A percentile compares a stretch with the other conserved stretches of the same genome.
Evolutionary conservation across 2,329 filamentous ascomycete genomes (phyloP).

Genomic region (Diaporthe sp.): DNA sequence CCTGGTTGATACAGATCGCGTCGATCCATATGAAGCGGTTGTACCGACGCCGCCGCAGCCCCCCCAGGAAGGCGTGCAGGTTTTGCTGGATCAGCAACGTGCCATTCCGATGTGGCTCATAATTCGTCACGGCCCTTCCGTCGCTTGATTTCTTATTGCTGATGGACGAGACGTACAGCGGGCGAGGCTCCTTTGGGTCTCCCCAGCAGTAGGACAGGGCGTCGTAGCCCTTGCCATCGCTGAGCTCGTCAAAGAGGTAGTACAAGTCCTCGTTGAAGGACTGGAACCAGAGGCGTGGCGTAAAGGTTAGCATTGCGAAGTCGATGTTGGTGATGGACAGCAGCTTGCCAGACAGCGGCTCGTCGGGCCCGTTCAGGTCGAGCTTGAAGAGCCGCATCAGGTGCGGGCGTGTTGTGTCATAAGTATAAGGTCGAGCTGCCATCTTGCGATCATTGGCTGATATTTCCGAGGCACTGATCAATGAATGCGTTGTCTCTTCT

Average conservation of each 20-base stretch:
- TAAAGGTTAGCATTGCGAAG: neutral
- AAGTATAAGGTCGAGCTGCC: neutral
- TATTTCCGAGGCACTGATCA: neutral
- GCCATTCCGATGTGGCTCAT: neutral
- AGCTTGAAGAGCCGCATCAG: neutral
- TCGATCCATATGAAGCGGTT: neutral
- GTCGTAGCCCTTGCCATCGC: neutral
- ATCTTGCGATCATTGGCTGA: neutral
- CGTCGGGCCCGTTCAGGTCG: neutral
- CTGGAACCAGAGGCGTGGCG: neutral
- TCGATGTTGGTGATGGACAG: conserved; percentile 1
- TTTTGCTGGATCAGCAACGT: neutral
- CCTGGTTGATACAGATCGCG: neutral
- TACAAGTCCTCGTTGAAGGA: neutral
- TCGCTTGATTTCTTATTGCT: neutral
- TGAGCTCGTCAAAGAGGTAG: neutral
- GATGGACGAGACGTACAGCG: neutral
- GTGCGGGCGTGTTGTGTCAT: neutral
- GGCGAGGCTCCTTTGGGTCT: neutral
- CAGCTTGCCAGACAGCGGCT: neutral
- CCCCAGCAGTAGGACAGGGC: neutral
- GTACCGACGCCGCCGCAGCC: neutral
- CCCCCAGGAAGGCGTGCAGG: neutral
- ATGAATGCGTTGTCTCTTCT: too few relatives aligned
- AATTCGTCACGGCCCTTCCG: neutral